Percentiles rank a stretch among this genome's conserved stretches.
Evolutionary conservation across 352 stramenopile genomes (phyloP).

Genomic region (Pythium folliculosum): DNA sequence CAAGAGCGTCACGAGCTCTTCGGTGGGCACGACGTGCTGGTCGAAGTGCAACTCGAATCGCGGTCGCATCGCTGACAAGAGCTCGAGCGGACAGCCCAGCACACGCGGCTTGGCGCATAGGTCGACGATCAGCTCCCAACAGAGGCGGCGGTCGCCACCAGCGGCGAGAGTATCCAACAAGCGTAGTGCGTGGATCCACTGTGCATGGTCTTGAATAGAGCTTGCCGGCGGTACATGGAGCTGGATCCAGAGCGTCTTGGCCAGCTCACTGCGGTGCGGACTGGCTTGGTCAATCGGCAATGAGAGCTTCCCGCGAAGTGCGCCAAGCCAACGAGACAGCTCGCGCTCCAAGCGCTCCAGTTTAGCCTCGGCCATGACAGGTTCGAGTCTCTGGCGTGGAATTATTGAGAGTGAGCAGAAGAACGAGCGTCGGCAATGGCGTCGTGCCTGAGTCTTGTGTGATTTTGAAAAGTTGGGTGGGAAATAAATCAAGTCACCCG

Average conservation of each 20-base stretch:
- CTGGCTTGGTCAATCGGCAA: background rate
- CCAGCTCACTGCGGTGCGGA: background rate
- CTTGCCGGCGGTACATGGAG: background rate
- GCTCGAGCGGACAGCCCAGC: background rate
- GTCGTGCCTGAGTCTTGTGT: no score
- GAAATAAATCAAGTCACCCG: no score
- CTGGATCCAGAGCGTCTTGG: background rate
- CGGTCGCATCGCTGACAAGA: background rate
- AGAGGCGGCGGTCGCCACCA: background rate
- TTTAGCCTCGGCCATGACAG: no score
- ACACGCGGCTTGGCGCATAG: background rate
- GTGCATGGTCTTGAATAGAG: background rate
- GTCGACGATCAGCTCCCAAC: background rate
- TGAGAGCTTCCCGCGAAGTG: background rate
- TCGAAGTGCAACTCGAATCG: background rate
- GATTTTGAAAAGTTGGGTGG: no score
- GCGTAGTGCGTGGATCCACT: background rate
- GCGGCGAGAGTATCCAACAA: background rate
- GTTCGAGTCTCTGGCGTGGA: no score
- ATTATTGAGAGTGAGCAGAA: no score
- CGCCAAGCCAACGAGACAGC: background rate
- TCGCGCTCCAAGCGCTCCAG: background rate
- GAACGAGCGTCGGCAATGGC: no score
- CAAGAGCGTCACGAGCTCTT: background rate
- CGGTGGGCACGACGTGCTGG: background rate